Base-by-base conservation (phyloP, 2,329 filamentous ascomycete genomes). In the Cordyceps cateniannulata region DNA sequence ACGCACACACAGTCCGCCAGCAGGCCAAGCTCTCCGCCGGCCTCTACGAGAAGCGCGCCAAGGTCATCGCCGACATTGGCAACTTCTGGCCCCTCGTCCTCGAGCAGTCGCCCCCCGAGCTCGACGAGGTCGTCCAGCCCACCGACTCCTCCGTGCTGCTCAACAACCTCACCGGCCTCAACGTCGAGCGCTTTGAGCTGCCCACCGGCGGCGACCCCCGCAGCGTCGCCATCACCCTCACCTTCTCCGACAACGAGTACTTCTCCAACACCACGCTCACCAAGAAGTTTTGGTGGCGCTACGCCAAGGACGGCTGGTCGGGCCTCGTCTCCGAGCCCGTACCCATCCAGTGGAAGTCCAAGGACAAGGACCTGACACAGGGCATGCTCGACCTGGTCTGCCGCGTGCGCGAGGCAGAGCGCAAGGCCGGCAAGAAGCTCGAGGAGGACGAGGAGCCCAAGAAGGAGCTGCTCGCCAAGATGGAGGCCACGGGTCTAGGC, bases 21-120 rank as follows among this genome's bases (percentile, higher is more conserved):
- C 87, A 93, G 73, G 83, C 88, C 67, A 77, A 82, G 65, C 80
- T 92, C 67, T 83, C 85, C 69, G 79, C 81, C 63, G 82, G 88
- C 49, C 83, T 96, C 63, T 96, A 91, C 79, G 81, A 83, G 68
- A 90, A 89, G 77, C 91, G 93, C 71, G 80, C 84, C 66, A 81
- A 84, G 67, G 76, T 91, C 65, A 79, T 95, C 65, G 75, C 83
- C 65, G 81, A 87, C 70, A 93, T 97, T 70, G 84, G 86, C 67
- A 86, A 90, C 78, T 99, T 98, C 85, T 98, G 95, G 95, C 82
- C 90, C n/a, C 84, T 96, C 62, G 93, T 97, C 61, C 83, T 98
- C 72, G 90, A 96, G 79, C 88, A 92, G 77, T 87, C 90, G 3
- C 92, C 93, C 2, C 81, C 84, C 51, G 91, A 96, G 65, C 84